Percentiles rank a stretch among this genome's conserved stretches.
phyloP scores from a whole-genome alignment of 192 early-diverging fungal genomes.

The Lobosporangium transversale region DNA sequence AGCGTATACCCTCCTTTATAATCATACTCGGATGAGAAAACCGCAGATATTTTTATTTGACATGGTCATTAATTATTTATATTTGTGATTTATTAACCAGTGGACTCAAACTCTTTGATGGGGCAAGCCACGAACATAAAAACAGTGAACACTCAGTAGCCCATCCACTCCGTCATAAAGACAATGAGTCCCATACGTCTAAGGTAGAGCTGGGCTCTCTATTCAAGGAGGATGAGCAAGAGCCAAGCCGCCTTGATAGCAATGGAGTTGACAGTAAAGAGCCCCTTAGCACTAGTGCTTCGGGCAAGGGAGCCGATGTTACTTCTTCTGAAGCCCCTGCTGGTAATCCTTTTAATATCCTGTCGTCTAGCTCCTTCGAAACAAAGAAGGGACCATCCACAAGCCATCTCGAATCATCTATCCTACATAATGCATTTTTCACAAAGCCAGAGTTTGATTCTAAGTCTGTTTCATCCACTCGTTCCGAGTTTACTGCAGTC shows the following conservation, averaged over 20 bases:
- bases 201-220: conserved; percentile 11
- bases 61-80: too few species aligned
- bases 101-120: too few species aligned
- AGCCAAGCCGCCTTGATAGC: not conserved
- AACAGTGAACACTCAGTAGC: too few species aligned
- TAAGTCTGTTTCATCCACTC: not conserved
- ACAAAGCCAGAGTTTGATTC: conserved; percentile 11
- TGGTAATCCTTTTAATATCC: not conserved
- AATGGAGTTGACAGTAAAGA: not conserved
- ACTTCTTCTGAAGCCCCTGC: not conserved
- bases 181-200: not conserved
- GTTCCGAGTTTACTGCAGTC: conserved; percentile 7
- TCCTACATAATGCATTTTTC: too few species aligned
- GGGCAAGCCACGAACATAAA: too few species aligned
- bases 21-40: too few species aligned
- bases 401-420: too few species aligned
- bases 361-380: not conserved
- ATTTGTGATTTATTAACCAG: too few species aligned
- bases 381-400: not conserved
- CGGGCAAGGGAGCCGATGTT: not conserved
- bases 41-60: too few species aligned
- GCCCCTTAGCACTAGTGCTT: not conserved
- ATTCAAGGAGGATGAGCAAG: not conserved
- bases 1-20: too few species aligned
- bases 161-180: not conserved